phyloP scores from a whole-genome alignment of 2,329 filamentous ascomycete genomes.

The Zasmidium citrigriseum region DNA sequence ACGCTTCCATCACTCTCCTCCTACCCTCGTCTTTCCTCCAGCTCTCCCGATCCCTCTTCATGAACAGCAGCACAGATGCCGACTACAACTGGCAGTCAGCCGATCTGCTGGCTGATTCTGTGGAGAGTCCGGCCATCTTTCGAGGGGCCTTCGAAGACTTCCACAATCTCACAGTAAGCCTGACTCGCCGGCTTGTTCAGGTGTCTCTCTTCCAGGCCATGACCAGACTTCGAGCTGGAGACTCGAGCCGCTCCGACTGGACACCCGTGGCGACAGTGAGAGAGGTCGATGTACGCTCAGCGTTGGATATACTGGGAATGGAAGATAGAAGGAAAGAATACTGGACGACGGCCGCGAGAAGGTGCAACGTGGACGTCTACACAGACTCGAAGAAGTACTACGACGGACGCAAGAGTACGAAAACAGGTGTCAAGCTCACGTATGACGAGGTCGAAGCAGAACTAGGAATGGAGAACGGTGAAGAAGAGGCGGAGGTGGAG shows the following conservation, averaged over 20 bases:
- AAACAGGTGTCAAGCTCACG: constrained; percentile 28
- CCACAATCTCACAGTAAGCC: constrained; percentile 63
- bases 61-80: constrained; percentile 63
- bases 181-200: constrained; percentile 71
- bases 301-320: constrained; percentile 57
- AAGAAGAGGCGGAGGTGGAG: constrained; percentile 32
- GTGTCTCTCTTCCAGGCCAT: constrained; percentile 69
- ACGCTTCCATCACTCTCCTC: constrained; percentile 50
- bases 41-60: constrained; percentile 69
- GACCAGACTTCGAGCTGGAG: constrained; percentile 62
- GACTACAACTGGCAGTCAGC: constrained; percentile 69
- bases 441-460: constrained; percentile 47
- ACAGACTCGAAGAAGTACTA: constrained; percentile 29
- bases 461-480: constrained; percentile 47
- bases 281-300: constrained; percentile 54
- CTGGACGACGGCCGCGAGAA: constrained; percentile 55
- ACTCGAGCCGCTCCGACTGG: constrained; percentile 27
- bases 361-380: constrained; percentile 55
- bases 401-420: constrained; percentile 29
- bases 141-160: constrained; percentile 77
- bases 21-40: constrained; percentile 61
- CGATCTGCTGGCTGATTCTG: constrained; percentile 42
- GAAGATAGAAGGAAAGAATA: constrained; percentile 47
- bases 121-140: constrained; percentile 67
- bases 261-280: constrained; percentile 25